phyloP scores from a whole-genome alignment of 495 filamentous ascomycete genomes.

The Friedmanniomyces simplex region DNA sequence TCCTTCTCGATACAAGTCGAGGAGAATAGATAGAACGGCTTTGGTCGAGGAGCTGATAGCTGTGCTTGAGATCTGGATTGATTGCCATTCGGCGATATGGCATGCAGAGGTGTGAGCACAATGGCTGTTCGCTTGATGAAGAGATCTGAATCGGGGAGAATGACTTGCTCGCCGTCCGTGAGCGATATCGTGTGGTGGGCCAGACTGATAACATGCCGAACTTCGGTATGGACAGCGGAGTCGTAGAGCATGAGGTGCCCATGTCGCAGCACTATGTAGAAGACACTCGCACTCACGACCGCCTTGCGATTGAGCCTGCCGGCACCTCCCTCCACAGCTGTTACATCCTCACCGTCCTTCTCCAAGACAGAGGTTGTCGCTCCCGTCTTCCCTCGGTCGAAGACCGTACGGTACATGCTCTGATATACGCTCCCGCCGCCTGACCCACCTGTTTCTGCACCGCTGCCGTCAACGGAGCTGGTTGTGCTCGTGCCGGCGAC shows the following conservation, averaged over 20 bases:
- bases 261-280: conserved; percentile 48
- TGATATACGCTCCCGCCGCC: conserved; percentile 85
- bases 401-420: conserved; percentile 92
- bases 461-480: conserved; percentile 61
- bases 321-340: conserved; percentile 58
- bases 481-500: conserved; percentile 71
- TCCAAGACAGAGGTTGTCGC: conserved; percentile 36
- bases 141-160: conserved; percentile 79
- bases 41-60: conserved; percentile 21
- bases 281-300: neutral
- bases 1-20: conserved; percentile 93
- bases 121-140: conserved; percentile 95
- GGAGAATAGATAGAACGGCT: conserved; percentile 87
- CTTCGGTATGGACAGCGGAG: conserved; percentile 76
- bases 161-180: conserved; percentile 49
- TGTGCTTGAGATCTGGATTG: neutral
- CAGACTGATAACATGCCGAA: conserved; percentile 87
- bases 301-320: conserved; percentile 37
- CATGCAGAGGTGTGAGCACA: conserved; percentile 54
- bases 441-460: conserved; percentile 38
- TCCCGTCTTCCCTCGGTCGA: conserved; percentile 61
- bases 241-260: conserved; percentile 97
- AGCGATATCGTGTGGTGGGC: conserved; percentile 78
- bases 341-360: conserved; percentile 39
- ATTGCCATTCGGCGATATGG: conserved; percentile 38